Evolutionary conservation across 305 asterid genomes (phyloP).

Genomic region (Solanum hybrid): DNA sequence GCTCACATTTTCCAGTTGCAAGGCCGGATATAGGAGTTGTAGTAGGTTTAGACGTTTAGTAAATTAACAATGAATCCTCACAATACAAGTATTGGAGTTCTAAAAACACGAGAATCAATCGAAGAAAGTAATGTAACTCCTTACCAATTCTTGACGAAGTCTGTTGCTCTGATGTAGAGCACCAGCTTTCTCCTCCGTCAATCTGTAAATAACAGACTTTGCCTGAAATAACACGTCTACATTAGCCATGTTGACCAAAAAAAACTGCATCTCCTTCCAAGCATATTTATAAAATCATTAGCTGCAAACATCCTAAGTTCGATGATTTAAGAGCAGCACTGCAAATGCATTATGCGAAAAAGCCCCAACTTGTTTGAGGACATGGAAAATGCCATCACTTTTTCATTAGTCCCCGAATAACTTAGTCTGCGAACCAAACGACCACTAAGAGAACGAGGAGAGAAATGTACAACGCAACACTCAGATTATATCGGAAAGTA

Average conservation of each 20-base stretch:
- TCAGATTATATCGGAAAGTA: not conserved
- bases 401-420: not conserved
- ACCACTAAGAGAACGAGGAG: not conserved
- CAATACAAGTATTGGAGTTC: not conserved
- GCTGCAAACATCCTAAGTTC: not conserved
- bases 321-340: not conserved
- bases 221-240: slow-evolving; percentile 27
- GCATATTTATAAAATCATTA: not conserved
- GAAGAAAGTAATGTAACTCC: slow-evolving; percentile 4
- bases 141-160: slow-evolving; percentile 71
- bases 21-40: not conserved
- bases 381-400: not conserved
- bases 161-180: slow-evolving; percentile 44
- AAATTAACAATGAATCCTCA: too few species aligned
- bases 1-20: not conserved
- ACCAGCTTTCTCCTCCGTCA: slow-evolving; percentile 57
- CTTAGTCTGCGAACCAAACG: not conserved
- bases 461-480: not conserved
- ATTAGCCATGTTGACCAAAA: not conserved
- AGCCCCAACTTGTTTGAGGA: not conserved
- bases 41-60: not conserved
- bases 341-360: not conserved
- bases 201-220: slow-evolving; percentile 41
- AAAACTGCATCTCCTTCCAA: not conserved
- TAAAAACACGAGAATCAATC: not conserved